Base-by-base conservation (phyloP, 1,139 yeast genomes). In the Pichiaceae sp. region DNA sequence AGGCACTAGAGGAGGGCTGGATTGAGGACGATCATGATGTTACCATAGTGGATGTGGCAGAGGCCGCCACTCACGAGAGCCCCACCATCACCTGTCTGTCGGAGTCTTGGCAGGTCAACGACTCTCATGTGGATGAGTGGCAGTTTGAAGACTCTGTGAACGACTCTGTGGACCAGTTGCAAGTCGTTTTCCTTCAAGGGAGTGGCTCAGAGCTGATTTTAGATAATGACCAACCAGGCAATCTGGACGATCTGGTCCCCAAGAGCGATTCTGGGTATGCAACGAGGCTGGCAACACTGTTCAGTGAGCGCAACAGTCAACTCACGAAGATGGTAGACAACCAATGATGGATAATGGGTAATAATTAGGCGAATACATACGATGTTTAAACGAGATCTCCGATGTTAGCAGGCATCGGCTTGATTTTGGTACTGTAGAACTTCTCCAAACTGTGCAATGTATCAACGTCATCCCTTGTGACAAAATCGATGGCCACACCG, bases 401-500 rank as follows among this genome's bases (percentile, higher is more conserved):
- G 32, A 85, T 60, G 59, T 84, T 76, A 37, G 77, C 77, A 5
- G 98, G 98, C 95, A 89, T 82, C 52, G 89, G 95, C 38, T 74
- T 75, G 41, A 89, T 84, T 54, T 74, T 77, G 16, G 83, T 82
- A 44, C 77, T 72, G 60, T 89, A 91, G 61, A 76, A 79, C 50
- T 66, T 69, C 59, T 91, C 95, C 41, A 91, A 67, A 36, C 80
- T 93, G 45, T 68, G 70, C 52, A 87, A 62, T 32, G 66, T 69
- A 7, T 64, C 62, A 25, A 59, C 57, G 57, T 89, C 97, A 11
- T 76, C 79, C 37, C 63, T 69, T 4, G 96, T 85, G 38, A 86
- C 72, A 54, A 91, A 82, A 58, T 85, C 89, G 41, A 89, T 82
- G 14, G 97, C 96, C 35, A 81, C 87, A 57, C 98, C 98, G 59